A percentile compares a stretch with the other conserved stretches of the same genome.
These are phyloP conservation scores for Allantophomopsis cytisporea DNA, from an alignment of 2,329 filamentous ascomycete genomes.

Conservation along the genomic window DNA sequence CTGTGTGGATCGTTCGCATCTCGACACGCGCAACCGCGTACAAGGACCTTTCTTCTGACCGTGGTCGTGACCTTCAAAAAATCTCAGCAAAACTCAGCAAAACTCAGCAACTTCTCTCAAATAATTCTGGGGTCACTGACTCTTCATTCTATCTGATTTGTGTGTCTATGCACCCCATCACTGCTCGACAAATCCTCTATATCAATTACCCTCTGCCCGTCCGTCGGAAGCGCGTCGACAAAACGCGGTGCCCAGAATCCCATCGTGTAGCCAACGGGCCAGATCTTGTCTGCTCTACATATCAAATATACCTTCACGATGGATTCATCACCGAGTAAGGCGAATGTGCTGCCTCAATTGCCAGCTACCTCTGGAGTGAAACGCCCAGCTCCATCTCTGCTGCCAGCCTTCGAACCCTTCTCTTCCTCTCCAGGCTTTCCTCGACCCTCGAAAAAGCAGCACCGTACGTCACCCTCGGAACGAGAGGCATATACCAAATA, in stretches of 20 bases:
- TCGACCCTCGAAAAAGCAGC: slow-evolving; percentile 55
- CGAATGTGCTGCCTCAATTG: slow-evolving; percentile 13
- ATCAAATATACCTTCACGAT: slow-evolving; percentile 11
- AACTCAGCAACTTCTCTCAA: not conserved
- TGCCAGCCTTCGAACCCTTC: slow-evolving; percentile 68
- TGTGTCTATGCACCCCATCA: not conserved
- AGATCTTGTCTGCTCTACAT: not conserved
- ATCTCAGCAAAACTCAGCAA: not conserved
- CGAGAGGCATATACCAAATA: slow-evolving; percentile 41
- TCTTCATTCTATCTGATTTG: not conserved
- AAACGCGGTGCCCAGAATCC: not conserved
- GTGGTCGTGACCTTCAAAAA: not conserved
- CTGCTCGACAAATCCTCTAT: not conserved
- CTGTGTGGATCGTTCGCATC: not conserved
- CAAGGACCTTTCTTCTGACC: slow-evolving; percentile 1
- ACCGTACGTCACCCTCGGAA: slow-evolving; percentile 27
- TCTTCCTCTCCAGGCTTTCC: slow-evolving; percentile 67
- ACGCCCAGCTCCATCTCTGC: slow-evolving; percentile 50
- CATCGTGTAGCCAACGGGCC: not conserved
- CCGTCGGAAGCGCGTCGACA: not conserved
- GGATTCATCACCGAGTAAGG: slow-evolving; percentile 20
- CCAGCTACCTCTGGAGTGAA: slow-evolving; percentile 33
- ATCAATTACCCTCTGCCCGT: not conserved
- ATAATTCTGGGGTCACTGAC: not conserved
- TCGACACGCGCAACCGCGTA: not conserved